Base-by-base conservation (phyloP, 2,329 filamentous ascomycete species). In the Cladosporium austrohemisphaericum region DNA sequence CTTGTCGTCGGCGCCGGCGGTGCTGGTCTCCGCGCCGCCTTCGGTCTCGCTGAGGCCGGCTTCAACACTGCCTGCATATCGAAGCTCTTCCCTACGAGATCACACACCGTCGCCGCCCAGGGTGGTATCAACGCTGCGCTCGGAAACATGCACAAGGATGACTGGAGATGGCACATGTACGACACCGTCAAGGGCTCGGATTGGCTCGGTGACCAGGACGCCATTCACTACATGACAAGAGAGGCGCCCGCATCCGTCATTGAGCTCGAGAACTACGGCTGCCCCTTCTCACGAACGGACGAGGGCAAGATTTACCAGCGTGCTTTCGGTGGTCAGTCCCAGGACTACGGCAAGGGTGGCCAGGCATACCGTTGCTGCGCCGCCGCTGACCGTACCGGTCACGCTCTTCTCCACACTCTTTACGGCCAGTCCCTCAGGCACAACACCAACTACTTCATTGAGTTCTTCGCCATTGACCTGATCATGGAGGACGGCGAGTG, bases 91-190 rank as follows among this genome's bases (percentile, higher is more conserved):
- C 88, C 88, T 41, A 93, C 88, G 45, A 79, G 88, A 77, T 85
- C 80, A 69, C 88, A 93, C 72, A 93, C 88, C 7, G 88, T 93
- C 62, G 88, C 88, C 51, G 75, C 75, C 10, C 75, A 77, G 64
- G 88, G 88, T 67, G 88, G 88, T 65, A 92, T 93, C 77, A 93
- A 93, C 70, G 88, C 88, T 50, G 88, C 88, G 44, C 78, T 93
- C 50, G 88, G 88, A 66, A 95, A 95, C 76, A 96, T 96, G 91
- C 90, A 95, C 79, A 83, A 92, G 77, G 91, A 96, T 66, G 90
- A 96, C 76, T 96, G 91, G 91, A 84, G 90, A 78, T 96, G 91
- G 91, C 91, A 96, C 76, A 96, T 96, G 91, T 96, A 96, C 78
- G 91, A 96, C 71, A 96, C 91, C 35, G 91, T 96, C 68, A 96